phyloP scores from a whole-genome alignment of 2,329 filamentous ascomycete genomes.

The Trichoderma asperellum region DNA sequence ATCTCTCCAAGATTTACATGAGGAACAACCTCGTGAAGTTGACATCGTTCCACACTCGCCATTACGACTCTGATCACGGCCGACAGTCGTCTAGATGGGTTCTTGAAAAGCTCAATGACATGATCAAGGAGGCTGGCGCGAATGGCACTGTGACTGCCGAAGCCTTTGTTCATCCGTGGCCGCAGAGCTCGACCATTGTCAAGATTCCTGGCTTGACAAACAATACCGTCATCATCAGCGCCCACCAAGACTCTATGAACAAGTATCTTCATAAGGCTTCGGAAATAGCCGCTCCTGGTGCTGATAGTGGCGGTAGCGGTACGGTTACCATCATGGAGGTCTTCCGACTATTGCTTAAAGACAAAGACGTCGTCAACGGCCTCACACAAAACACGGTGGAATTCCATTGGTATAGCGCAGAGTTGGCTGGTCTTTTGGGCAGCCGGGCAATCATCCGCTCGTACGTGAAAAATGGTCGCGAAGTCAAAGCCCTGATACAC shows the following conservation, averaged over 20 bases:
- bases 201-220: constrained; percentile 85
- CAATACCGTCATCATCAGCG: constrained; percentile 85
- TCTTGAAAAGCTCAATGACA: constrained; percentile 70
- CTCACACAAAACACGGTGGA: constrained; percentile 84
- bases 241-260: constrained; percentile 91
- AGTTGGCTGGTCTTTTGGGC: constrained; percentile 84
- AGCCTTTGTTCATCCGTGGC: constrained; percentile 82
- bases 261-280: no score
- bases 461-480: constrained; percentile 72
- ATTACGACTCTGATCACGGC: constrained; percentile 79
- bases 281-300: constrained; percentile 81
- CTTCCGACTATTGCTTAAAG: constrained; percentile 76
- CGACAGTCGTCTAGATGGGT: constrained; percentile 88
- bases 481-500: constrained; percentile 95
- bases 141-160: constrained; percentile 68
- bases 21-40: constrained; percentile 75
- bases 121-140: constrained; percentile 72
- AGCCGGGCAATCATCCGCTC: constrained; percentile 86
- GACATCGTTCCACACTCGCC: constrained; percentile 78
- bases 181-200: constrained; percentile 88
- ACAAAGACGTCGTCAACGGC: constrained; percentile 70
- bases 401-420: constrained; percentile 95
- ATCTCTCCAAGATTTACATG: constrained; percentile 78
- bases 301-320: constrained; percentile 93
- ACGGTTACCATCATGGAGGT: constrained; percentile 95